Evolutionary conservation across 2,329 filamentous ascomycete genomes (phyloP).

Genomic region (Clonostachys rhizophaga): DNA sequence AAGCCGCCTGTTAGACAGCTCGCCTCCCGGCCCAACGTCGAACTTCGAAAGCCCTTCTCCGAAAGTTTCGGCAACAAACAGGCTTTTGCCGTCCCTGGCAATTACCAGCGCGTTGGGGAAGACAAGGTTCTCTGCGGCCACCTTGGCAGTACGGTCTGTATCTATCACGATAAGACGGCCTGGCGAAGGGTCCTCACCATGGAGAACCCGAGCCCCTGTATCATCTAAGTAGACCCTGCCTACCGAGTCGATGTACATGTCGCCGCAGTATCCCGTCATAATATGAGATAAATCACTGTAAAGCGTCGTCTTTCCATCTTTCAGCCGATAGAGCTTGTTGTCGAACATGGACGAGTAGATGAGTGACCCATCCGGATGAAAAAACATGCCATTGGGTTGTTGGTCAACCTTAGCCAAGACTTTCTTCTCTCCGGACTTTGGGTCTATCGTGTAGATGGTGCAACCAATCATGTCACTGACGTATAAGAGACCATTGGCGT

Average conservation of each 20-base stretch:
- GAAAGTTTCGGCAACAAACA: neutral
- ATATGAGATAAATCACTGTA: neutral
- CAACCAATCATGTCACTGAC: neutral
- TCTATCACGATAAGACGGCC: slow-evolving; percentile 1
- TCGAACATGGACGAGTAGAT: neutral
- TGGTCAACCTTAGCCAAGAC: neutral
- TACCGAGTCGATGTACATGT: neutral
- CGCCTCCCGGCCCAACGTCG: neutral
- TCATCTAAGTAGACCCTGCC: neutral
- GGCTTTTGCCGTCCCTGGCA: neutral
- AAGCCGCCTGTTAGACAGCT: neutral
- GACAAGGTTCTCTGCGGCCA: neutral
- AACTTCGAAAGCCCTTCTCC: neutral
- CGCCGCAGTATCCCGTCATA: slow-evolving; percentile 1
- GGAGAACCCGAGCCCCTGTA: neutral
- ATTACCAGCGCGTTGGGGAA: slow-evolving; percentile 1
- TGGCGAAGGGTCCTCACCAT: neutral
- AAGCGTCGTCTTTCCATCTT: neutral
- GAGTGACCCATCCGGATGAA: neutral
- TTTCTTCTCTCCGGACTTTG: neutral
- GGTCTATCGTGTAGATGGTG: neutral
- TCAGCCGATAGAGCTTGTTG: neutral
- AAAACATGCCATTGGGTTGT: neutral
- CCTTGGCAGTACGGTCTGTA: neutral
- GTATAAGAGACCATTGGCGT: neutral